Percentiles rank a stretch among this genome's conserved stretches.
phyloP scores from a whole-genome alignment of 1,139 yeast genomes.

The Hansenula anomala region DNA sequence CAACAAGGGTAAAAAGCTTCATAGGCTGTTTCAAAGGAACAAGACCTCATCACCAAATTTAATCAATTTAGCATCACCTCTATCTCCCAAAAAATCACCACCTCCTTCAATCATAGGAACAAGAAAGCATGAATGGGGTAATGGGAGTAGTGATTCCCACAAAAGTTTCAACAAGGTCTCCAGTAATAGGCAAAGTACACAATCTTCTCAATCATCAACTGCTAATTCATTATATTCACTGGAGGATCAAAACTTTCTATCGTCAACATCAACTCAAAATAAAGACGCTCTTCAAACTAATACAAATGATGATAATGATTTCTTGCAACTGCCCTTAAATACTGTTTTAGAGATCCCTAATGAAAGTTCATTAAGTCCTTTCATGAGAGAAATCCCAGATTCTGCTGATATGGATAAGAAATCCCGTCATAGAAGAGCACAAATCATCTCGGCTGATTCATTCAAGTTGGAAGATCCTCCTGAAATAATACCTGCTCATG shows the following conservation, averaged over 20 bases:
- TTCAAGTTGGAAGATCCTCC: constrained; percentile 5
- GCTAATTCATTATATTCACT: constrained; percentile 3
- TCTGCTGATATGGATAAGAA: constrained; percentile 7
- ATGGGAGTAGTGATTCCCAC: constrained; percentile 7
- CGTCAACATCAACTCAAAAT: background rate
- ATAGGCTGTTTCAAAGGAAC: constrained; percentile 18
- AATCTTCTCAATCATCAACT: constrained; percentile 7
- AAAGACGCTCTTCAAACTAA: background rate
- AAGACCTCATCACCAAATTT: constrained; percentile 16
- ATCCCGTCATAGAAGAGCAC: constrained; percentile 20
- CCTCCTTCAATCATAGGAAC: constrained; percentile 33
- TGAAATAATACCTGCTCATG: constrained; percentile 1
- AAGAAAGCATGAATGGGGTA: constrained; percentile 36
- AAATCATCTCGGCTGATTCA: constrained; percentile 16
- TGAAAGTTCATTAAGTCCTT: background rate
- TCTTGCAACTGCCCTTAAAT: constrained; percentile 12
- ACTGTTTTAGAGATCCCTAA: constrained; percentile 17
- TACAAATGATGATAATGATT: constrained; percentile 1
- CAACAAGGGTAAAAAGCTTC: constrained; percentile 14
- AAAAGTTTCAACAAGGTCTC: background rate
- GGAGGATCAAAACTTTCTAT: constrained; percentile 1
- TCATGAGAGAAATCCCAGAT: background rate
- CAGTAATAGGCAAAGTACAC: constrained; percentile 2
- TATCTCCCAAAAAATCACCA: constrained; percentile 18
- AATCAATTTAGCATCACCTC: constrained; percentile 11